Evolutionary conservation across 75 land plant genomes (phyloP), one percentile per base, ranked within the genome.

Genomic region (Chamaecyparis obtusa): DNA sequence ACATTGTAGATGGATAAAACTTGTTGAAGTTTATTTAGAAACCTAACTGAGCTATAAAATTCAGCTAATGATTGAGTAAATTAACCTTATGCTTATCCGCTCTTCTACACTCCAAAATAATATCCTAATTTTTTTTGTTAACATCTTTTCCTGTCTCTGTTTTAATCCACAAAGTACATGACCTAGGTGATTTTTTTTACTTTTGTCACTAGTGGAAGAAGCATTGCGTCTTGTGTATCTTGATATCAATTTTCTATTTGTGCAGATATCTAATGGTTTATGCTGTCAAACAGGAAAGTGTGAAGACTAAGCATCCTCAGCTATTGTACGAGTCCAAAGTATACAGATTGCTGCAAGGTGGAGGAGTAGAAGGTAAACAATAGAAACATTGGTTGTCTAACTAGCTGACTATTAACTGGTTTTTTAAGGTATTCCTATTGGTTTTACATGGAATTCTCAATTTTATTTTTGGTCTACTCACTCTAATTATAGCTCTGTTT

Each of bases 261-360:
- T 35, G 39, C 30, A 36, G n/a, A 35, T 33, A 24, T 74, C 37
- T 55, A 55, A 85, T 32, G 39, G 27, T 55, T 43, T 85, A 39
- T 81, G 43, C 86, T 88, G 36, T 48, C 39, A 46, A 54, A 57
- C 90, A 93, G 94, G 94, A 93, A 87, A 88, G 49, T 82, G 89
- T 92, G 64, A 86, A 92, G 64, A 86, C 94, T 10, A 90, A 92
- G 75, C 93, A 92, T 75, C 94, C 94, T 14, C 91, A 92, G 86
- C 86, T 93, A 85, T 55, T 88, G 33, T 93, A 92, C 67, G 94
- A 93, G 83, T 91, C 93, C 17, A 93, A 92, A 86, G 87, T 93
- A 74, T 93, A 93, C 90, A 90, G 93, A 77, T 82, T 93, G n/a
- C 89, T 93, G 32, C 91, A 92, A 54, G 94, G 94, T 80, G 93